Conservation (phyloP, 768 basidiomycete genomes). For the Naganishia vishniacii region DNA sequence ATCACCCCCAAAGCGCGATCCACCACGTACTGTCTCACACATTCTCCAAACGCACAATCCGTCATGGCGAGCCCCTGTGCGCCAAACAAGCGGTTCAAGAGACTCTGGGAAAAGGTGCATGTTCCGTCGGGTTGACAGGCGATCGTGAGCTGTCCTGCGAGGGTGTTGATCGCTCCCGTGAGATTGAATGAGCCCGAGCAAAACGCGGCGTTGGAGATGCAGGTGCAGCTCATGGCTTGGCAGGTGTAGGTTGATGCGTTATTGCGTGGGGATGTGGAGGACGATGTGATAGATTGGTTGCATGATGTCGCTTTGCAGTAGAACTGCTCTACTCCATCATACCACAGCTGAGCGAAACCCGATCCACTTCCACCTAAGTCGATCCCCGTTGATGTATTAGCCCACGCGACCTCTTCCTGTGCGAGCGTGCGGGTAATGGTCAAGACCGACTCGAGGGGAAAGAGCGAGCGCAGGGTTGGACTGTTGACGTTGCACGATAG, state of each 20-base stretch:
- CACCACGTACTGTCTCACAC: slow-evolving; percentile 73
- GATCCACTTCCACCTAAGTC: slow-evolving; percentile 29
- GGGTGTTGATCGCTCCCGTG: slow-evolving; percentile 60
- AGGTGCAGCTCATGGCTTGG: slow-evolving; percentile 66
- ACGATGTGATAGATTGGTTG: slow-evolving; percentile 54
- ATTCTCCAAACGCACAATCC: slow-evolving; percentile 80
- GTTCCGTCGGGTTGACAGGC: slow-evolving; percentile 58
- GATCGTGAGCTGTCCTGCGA: slow-evolving; percentile 64
- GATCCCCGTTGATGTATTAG: slow-evolving; percentile 3
- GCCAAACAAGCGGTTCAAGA: slow-evolving; percentile 68
- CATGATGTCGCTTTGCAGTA: slow-evolving; percentile 71
- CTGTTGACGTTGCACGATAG: slow-evolving; percentile 81
- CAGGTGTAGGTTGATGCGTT: slow-evolving; percentile 63
- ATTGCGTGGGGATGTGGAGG: slow-evolving; percentile 34
- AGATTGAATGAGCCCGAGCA: slow-evolving; percentile 62
- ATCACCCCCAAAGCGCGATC: slow-evolving; percentile 53
- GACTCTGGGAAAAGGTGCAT: slow-evolving; percentile 72
- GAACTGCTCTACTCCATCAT: slow-evolving; percentile 59
- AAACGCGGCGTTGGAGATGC: slow-evolving; percentile 64
- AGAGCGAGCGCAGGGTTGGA: slow-evolving; percentile 72
- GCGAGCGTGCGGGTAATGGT: slow-evolving; percentile 74
- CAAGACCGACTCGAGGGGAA: slow-evolving; percentile 63
- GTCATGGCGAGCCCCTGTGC: slow-evolving; percentile 63
- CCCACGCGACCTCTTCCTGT: slow-evolving; percentile 20
- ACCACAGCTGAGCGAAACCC: slow-evolving; percentile 45